Conservation (phyloP, 495 filamentous ascomycete genomes). For the Penicillium subrubescens region DNA sequence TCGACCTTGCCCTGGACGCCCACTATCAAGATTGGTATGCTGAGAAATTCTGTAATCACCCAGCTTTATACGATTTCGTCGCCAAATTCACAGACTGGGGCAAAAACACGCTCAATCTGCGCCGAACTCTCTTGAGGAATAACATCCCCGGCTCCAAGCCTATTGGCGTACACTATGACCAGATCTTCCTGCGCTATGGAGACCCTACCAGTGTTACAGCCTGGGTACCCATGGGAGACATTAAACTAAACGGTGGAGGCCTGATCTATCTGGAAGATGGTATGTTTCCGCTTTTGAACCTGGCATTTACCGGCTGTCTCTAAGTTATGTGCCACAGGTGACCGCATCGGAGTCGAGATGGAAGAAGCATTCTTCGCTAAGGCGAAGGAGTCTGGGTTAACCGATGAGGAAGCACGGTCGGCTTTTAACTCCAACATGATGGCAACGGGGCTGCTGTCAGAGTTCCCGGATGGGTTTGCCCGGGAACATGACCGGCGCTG, state of each 20-base stretch:
- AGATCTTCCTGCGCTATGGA: conserved; percentile 64
- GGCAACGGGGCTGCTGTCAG: conserved; percentile 50
- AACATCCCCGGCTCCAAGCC: conserved; percentile 61
- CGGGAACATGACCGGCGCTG: conserved; percentile 47
- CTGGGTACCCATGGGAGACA: conserved; percentile 67
- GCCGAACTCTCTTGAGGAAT: conserved; percentile 56
- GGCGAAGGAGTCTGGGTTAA: conserved; percentile 46
- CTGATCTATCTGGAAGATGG: conserved; percentile 63
- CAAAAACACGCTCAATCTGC: conserved; percentile 48
- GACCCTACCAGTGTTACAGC: conserved; percentile 60
- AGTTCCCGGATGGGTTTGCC: conserved; percentile 48
- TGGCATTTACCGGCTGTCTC: neutral
- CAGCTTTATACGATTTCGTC: conserved; percentile 52
- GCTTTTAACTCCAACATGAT: conserved; percentile 64
- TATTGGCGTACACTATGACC: conserved; percentile 67
- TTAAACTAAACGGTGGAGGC: conserved; percentile 58
- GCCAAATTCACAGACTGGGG: conserved; percentile 58
- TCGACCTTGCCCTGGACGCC: conserved; percentile 57
- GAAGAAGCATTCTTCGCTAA: conserved; percentile 52
- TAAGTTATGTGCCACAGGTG: conserved; percentile 28
- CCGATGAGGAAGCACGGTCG: conserved; percentile 51
- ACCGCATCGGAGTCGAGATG: conserved; percentile 43
- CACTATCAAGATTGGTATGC: conserved; percentile 61
- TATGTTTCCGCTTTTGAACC: conserved; percentile 15
- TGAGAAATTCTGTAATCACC: conserved; percentile 58